Conservation (phyloP, 352 stramenopile species). For the Globisporangium sylvaticum region DNA sequence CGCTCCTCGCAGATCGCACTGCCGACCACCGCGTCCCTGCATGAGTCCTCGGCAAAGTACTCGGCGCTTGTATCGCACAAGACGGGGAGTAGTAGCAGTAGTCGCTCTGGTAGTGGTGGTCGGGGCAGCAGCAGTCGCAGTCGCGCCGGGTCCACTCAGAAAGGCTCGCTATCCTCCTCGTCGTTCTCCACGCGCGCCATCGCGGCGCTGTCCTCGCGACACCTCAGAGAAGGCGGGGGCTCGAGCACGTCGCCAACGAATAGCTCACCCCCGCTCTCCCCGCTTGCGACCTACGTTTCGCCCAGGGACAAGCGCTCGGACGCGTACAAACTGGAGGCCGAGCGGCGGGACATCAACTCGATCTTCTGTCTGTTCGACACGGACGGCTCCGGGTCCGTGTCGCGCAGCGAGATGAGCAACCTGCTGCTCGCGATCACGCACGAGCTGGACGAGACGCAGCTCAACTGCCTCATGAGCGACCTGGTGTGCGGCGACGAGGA, state of each 20-base stretch:
- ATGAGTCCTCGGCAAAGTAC: conserved; percentile 29
- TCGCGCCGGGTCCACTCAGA: conserved; percentile 15
- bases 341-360: conserved; percentile 66
- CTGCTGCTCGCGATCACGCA: conserved; percentile 60
- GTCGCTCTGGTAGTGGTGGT: background rate
- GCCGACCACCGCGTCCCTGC: conserved; percentile 36
- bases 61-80: conserved; percentile 9
- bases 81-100: background rate
- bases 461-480: conserved; percentile 56
- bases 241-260: background rate
- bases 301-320: conserved; percentile 46
- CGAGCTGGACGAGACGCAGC: conserved; percentile 53
- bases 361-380: conserved; percentile 70
- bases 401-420: conserved; percentile 54
- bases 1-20: conserved; percentile 16
- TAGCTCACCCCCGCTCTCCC: conserved; percentile 40
- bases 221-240: background rate
- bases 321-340: conserved; percentile 53
- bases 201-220: background rate
- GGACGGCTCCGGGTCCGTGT: conserved; percentile 57
- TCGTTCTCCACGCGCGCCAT: background rate
- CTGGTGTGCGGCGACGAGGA: conserved; percentile 35
- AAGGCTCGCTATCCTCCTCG: background rate
- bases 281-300: conserved; percentile 40
- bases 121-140: conserved; percentile 2